Conservation (phyloP, 2,329 filamentous ascomycete genomes). For the Fusarium gaditjirri region DNA sequence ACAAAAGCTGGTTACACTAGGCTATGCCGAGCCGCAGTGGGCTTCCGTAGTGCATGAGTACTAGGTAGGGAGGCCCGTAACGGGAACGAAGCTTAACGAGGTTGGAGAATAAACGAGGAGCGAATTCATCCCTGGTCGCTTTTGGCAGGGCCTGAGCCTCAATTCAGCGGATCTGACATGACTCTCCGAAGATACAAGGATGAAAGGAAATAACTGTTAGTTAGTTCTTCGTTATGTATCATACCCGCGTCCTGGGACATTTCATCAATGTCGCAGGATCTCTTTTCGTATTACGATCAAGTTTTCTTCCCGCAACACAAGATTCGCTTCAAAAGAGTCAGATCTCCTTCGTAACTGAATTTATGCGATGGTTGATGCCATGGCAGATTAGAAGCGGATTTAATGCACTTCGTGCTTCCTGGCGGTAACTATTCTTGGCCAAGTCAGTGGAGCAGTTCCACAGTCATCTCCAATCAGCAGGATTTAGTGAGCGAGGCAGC, state of each 20-base stretch:
- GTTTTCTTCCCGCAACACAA: neutral
- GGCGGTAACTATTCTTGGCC: neutral
- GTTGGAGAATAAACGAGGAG: neutral
- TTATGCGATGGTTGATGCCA: neutral
- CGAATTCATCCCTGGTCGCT: neutral
- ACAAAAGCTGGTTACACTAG: neutral
- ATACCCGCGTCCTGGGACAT: rapidly evolving
- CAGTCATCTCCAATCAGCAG: neutral
- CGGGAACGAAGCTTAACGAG: neutral
- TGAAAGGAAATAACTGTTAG: neutral
- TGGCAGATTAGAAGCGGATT: neutral
- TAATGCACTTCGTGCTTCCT: neutral
- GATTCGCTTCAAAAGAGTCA: neutral
- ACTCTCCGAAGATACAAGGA: neutral
- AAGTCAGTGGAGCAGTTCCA: neutral
- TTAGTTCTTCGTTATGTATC: neutral
- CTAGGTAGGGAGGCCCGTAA: neutral
- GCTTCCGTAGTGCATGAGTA: neutral
- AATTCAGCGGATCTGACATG: no score
- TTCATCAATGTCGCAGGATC: neutral
- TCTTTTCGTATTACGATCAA: neutral
- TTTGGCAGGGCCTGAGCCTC: neutral
- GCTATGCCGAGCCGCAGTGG: neutral
- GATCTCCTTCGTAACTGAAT: neutral
- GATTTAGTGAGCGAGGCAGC: neutral